Evolutionary conservation across 768 basidiomycete species (phyloP), one percentile per base, ranked within the genome.

Genomic region (Mycena metata): DNA sequence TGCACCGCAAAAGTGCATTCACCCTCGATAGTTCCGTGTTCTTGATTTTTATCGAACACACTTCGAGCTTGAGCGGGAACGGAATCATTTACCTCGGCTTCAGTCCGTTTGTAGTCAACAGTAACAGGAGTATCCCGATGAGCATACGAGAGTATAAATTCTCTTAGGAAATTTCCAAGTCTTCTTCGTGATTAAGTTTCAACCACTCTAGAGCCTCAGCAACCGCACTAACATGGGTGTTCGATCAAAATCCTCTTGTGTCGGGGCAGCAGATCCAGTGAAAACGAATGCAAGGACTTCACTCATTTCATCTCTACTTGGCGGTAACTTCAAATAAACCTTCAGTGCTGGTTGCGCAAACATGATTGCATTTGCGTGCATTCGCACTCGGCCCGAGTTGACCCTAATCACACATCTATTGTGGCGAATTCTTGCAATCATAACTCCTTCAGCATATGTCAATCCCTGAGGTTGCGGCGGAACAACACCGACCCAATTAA

Each of bases 1-100:
- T 82, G 79, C 0, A 85, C 80, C n/a, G 75, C 64, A 62, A 83
- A 82, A 0, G 82, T 74, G 69, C 82, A 83, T 2, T 46, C 43
- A n/a, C 79, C 82, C 1, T 62, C 50, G 23, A 69, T 64, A 0
- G 66, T 70, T 2, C 80, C 45, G 19, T 69, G 50, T 6, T 76
- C 63, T 2, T 60, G 50, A 8, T 72, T 64, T 9, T 24, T 21
- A 41, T 74, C 71, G 57, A 68, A 16, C 5, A 61, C 42, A 7
- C 36, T 43, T 12, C 42, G 58, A 21, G 42, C 26, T 2, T 23
- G 23, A 3, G 41, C 24, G 10, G 45, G 45, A 9, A 46, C 21
- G 9, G 45, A 46, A 46, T 46, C 45, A 46, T 41, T 19, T 13
- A 36, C 51, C 35, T n/a, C 15, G 64, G 70, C 36, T 63, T 52